Evolutionary conservation across 352 stramenopile genomes (phyloP).

Genomic region (Globisporangium uncinulatum): DNA sequence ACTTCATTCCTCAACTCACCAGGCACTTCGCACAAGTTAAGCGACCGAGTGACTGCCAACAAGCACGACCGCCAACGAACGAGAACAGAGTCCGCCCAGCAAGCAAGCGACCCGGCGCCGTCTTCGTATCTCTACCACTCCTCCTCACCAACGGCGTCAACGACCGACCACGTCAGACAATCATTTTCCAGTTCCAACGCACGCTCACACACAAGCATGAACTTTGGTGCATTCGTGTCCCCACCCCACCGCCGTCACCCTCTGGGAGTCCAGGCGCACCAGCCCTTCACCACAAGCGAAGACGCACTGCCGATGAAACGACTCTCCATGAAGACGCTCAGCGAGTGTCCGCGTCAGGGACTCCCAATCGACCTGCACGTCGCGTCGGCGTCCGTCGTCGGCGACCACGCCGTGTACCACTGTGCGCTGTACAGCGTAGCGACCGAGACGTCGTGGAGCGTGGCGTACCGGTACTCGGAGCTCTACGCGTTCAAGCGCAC

Average conservation of each 20-base stretch:
- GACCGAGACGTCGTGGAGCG: conserved; percentile 38
- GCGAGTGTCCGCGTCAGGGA: conserved; percentile 27
- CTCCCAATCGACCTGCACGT: conserved; percentile 46
- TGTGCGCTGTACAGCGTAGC: conserved; percentile 39
- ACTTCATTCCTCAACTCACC: not conserved
- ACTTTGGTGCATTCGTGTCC: conserved; percentile 10
- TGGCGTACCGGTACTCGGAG: conserved; percentile 63
- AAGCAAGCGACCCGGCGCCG: not conserved
- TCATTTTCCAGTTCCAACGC: not conserved
- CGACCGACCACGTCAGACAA: not conserved
- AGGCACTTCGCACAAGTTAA: not conserved
- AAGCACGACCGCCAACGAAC: not conserved
- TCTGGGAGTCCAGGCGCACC: not conserved
- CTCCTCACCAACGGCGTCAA: not conserved
- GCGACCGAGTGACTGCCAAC: not conserved
- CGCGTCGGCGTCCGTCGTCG: conserved; percentile 23
- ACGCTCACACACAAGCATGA: conserved; percentile 2
- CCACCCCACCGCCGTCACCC: conserved; percentile 7
- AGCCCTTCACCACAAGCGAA: conserved; percentile 26
- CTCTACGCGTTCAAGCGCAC: conserved; percentile 46
- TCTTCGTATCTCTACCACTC: not conserved
- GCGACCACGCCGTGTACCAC: conserved; percentile 44
- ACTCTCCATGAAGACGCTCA: conserved; percentile 44
- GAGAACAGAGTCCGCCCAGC: not conserved
- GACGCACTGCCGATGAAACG: conserved; percentile 25